Evolutionary conservation across 2,329 filamentous ascomycete species (phyloP), one percentile per base, ranked within the genome.

Genomic region (Sporothrix pallida): DNA sequence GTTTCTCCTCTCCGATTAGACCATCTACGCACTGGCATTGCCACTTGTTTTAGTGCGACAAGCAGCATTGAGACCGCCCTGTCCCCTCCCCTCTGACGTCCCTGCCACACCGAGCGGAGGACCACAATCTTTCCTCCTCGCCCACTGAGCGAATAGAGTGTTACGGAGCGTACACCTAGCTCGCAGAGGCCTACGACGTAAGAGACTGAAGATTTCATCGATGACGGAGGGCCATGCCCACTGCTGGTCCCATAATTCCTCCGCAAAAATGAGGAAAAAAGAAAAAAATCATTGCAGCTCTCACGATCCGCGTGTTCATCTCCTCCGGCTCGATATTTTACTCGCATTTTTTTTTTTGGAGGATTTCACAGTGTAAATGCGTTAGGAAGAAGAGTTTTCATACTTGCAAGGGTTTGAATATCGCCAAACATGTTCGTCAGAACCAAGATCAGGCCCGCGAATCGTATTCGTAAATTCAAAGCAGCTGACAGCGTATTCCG

Each of bases 31-130:
- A 56, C 31, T 73, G 65, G 54, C 72, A 73, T 50, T 70, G 65
- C 65, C 63, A 67, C 60, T 44, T 71, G 58, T 54, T 26, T 48
- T 70, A 70, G 73, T 67, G 73, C 65, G 58, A 72, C 62, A 72
- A 23, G 17, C 20, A 52, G 26, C 65, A 15, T 58, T 37, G 31
- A 52, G 65, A 46, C 44, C 46, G 23, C 23, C 46, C 17, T 52
- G 46, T 52, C 15, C 42, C 9, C 52, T 58, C 23, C 20, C 42
- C 42, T 68, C 65, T 52, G 65, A 68, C 65, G 65, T 52, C 65
- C 46, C 44, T 68, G 65, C 65, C 46, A 68, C 46, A 17, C 46
- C 13, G 7, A 9, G 42, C n/a, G 63, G 44, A 68, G 23, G 65
- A 52, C 23, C 26, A 26, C 7, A 68, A 20, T 68, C 65, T n/a